Percentiles rank a stretch among this genome's conserved stretches.
phyloP scores from a whole-genome alignment of 805 yeast species.

The Naumovozyma castellii region DNA sequence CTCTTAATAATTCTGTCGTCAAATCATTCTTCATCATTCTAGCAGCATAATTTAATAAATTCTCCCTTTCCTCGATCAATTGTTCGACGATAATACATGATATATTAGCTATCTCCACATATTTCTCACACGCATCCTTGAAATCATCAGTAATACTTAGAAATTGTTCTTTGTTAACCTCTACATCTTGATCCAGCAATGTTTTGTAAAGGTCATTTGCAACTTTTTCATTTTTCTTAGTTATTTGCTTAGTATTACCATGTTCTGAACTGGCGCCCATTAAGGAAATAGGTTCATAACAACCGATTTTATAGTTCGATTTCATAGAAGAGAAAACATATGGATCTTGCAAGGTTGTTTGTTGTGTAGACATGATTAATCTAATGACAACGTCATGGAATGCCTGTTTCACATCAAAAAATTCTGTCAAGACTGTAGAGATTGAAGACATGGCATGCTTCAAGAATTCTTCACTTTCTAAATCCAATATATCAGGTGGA shows the following conservation, averaged over 20 bases:
- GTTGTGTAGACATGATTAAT: constrained; percentile 58
- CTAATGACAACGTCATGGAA: constrained; percentile 52
- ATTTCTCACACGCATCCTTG: constrained; percentile 26
- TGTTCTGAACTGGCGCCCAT: background rate
- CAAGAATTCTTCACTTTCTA: constrained; percentile 26
- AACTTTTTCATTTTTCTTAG: constrained; percentile 5
- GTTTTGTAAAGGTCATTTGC: constrained; percentile 38
- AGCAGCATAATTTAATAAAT: constrained; percentile 61
- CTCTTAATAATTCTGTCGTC: constrained; percentile 47
- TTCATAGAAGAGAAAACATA: constrained; percentile 59
- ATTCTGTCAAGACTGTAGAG: constrained; percentile 43
- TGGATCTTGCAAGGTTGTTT: constrained; percentile 62
- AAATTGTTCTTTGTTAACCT: constrained; percentile 30
- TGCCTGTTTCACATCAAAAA: constrained; percentile 63
- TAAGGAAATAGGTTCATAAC: constrained; percentile 22
- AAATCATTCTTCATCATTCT: constrained; percentile 70
- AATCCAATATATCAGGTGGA: constrained; percentile 14
- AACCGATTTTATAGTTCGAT: constrained; percentile 37
- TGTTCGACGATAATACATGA: constrained; percentile 39
- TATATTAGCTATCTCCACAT: constrained; percentile 30
- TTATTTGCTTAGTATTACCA: constrained; percentile 3
- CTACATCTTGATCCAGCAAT: constrained; percentile 40
- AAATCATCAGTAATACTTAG: constrained; percentile 26
- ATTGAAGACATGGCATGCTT: constrained; percentile 23
- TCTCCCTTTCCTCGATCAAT: constrained; percentile 61